Base-by-base conservation (phyloP, 306 rosid genomes). In the Heteromeles arbutifolia region DNA sequence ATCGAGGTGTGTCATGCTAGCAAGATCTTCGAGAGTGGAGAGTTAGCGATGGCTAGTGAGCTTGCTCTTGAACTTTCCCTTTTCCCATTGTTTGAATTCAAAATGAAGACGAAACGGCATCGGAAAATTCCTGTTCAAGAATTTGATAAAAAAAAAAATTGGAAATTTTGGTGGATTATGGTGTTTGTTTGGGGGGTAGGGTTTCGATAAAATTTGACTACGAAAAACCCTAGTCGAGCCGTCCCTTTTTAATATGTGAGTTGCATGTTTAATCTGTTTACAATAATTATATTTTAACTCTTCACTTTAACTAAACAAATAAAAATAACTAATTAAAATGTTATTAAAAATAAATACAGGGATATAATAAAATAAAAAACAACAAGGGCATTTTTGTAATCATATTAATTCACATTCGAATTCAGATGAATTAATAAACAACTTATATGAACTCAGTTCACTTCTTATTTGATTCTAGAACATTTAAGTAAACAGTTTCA, bases 41-140 rank as follows among this genome's bases (percentile, higher is more conserved):
- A 88, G 91, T 70, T 91, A 87, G 87, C 97, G 97, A 68, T 89
- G 93, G 6, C 96, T 96, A 34, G 96, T 93, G 79, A 97, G 96
- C 88, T 93, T 89, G 88, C 84, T 78, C 89, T 91, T 93, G 94
- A 75, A 90, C 88, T 32, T 88, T 91, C 77, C 98, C 96, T 73
- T 97, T 86, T 72, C 92, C 97, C 97, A 93, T 93, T 54, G 72
- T 58, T 63, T 25, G 54, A 21, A 22, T 28, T 2, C 73, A 17
- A 48, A 58, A 8, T 15, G 45, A 58, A 58, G 18, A 25, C 0
- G 34, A 5, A 61, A 34, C 24, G 1, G 22, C 18, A 19, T 25
- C 5, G 0, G 43, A 9, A 29, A 50, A 21, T 71, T 53, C 25
- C 4, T 15, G 15, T 72, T 71, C 50, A 8, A 14, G 0, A 22